A percentile compares a stretch with the other conserved stretches of the same genome.
Evolutionary conservation across 441 rosid genomes (phyloP).

Genomic region (Cnidoscolus chayamansa): DNA sequence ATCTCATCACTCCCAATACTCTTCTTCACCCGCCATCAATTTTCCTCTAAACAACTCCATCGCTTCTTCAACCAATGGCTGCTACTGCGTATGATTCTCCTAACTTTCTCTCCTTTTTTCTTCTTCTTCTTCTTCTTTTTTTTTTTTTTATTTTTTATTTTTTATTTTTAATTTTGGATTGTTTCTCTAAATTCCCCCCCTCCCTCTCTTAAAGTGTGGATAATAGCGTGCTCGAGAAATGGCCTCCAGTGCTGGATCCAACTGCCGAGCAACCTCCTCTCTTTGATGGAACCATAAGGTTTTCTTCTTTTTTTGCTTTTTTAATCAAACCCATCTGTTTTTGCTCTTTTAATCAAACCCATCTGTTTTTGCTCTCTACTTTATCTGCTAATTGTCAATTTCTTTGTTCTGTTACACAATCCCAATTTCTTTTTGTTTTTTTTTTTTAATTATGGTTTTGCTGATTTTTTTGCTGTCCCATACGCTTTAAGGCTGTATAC

Average conservation of each 20-base stretch:
- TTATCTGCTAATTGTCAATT: too few species aligned
- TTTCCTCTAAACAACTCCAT: background rate
- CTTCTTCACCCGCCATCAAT: background rate
- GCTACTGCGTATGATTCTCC: constrained; percentile 19
- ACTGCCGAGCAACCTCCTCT: constrained; percentile 31
- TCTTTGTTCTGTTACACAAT: background rate
- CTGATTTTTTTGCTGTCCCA: background rate
- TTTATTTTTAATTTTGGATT: too few species aligned
- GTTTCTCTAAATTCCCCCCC: background rate
- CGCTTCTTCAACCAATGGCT: constrained; percentile 15
- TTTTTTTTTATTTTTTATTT: too few species aligned
- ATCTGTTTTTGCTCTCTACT: too few species aligned
- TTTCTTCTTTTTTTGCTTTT: background rate
- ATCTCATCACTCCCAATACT: background rate
- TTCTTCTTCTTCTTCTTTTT: too few species aligned
- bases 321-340: background rate
- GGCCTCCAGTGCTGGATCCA: constrained; percentile 26
- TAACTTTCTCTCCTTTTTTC: background rate
- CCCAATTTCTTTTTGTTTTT: background rate
- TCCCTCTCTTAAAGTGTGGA: constrained; percentile 19
- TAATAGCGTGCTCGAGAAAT: constrained; percentile 23
- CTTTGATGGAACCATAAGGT: constrained; percentile 34
- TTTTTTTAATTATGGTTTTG: background rate
- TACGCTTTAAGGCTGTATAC: constrained; percentile 34
- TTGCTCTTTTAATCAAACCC: too few species aligned